Conservation (phyloP, 2,329 filamentous ascomycete species). For the Fusarium sp. region DNA sequence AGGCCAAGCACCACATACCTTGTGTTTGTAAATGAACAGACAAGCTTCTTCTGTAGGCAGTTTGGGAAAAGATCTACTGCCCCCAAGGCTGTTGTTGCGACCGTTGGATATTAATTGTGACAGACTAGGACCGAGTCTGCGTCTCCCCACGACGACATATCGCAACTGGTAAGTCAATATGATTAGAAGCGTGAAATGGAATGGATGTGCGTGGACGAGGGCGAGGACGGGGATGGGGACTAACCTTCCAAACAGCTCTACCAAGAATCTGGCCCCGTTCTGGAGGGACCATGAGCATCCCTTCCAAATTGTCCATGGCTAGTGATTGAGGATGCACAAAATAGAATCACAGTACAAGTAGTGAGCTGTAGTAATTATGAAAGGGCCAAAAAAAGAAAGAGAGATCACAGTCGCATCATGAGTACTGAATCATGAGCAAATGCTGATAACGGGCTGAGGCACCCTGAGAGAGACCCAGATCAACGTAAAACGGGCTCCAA, state of each 20-base stretch:
- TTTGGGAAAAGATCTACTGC: constrained; percentile 55
- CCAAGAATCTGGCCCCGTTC: constrained; percentile 67
- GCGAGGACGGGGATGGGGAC: constrained; percentile 31
- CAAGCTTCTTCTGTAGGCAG: constrained; percentile 60
- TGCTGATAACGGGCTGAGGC: constrained; percentile 11
- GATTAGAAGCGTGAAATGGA: constrained; percentile 12
- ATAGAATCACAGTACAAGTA: background rate
- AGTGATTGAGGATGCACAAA: constrained; percentile 11
- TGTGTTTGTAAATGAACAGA: constrained; percentile 70
- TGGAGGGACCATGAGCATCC: constrained; percentile 65
- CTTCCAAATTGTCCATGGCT: constrained; percentile 60
- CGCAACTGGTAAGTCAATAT: constrained; percentile 62
- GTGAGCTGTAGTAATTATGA: constrained; percentile 1
- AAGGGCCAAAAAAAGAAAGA: constrained; percentile 13
- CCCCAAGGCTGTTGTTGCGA: constrained; percentile 56
- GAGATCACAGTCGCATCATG: constrained; percentile 49
- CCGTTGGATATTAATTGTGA: constrained; percentile 59
- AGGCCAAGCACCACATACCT: constrained; percentile 56
- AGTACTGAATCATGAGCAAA: constrained; percentile 33
- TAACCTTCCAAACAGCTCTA: constrained; percentile 67
- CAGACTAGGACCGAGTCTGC: constrained; percentile 53
- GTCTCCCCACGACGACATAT: constrained; percentile 70
- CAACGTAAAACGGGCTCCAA: constrained; percentile 9
- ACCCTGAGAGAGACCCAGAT: background rate
- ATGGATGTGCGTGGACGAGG: constrained; percentile 7